A percentile compares a stretch with the other conserved stretches of the same genome.
Evolutionary conservation across 1,284 basidiomycete species (phyloP).

Genomic region (Pseudozyma thailandica): DNA sequence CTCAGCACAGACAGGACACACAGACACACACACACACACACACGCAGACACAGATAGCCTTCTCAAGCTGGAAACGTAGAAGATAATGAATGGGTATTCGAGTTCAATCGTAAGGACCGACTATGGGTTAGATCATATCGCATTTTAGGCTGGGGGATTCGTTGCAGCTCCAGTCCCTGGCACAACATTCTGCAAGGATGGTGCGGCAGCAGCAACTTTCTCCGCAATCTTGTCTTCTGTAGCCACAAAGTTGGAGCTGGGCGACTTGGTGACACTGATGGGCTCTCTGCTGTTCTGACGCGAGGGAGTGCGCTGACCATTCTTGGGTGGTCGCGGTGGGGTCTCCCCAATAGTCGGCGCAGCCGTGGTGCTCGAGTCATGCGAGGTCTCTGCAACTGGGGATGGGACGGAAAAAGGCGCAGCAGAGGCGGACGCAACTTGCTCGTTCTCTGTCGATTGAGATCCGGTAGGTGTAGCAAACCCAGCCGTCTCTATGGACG

Average conservation of each 20-base stretch:
- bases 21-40: no score
- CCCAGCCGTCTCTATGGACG: conserved; percentile 26
- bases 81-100: no score
- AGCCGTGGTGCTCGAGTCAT: conserved; percentile 12
- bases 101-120: not conserved
- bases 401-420: conserved; percentile 1
- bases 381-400: conserved; percentile 1
- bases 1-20: no score
- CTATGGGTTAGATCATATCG: no score
- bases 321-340: conserved; percentile 36
- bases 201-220: conserved; percentile 20
- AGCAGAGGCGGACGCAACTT: not conserved
- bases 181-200: conserved; percentile 33
- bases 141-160: conserved; percentile 8
- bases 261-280: conserved; percentile 13
- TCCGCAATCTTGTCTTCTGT: conserved; percentile 5
- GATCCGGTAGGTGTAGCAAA: conserved; percentile 26
- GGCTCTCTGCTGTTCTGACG: conserved; percentile 39
- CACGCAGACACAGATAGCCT: no score
- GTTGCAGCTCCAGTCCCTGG: conserved; percentile 33
- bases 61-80: no score
- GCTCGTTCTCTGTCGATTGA: conserved; percentile 17
- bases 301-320: conserved; percentile 36
- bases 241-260: not conserved
- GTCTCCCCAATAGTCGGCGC: conserved; percentile 1